phyloP scores from a whole-genome alignment of 257 asterid species.

The Cordia subcordata region DNA sequence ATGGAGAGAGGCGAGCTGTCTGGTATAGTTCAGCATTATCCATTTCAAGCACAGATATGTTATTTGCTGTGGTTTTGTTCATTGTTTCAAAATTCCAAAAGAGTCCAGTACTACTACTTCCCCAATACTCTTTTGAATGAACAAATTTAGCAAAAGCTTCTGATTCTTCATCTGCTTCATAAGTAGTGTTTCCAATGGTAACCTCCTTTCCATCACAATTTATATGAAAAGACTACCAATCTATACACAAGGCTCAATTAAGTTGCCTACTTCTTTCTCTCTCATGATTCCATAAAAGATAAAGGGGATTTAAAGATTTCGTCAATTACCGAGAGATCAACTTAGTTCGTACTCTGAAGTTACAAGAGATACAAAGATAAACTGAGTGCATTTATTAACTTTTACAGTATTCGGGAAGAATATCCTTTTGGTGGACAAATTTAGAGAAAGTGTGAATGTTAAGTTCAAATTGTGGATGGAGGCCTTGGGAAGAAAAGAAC shows the following conservation, averaged over 20 bases:
- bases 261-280: too few species aligned
- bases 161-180: conserved; percentile 37
- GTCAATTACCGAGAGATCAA: too few species aligned
- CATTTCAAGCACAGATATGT: neutral
- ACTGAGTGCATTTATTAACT: too few species aligned
- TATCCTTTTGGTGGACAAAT: too few species aligned
- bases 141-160: conserved; percentile 36
- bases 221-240: conserved; percentile 37
- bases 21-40: conserved; percentile 7
- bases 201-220: conserved; percentile 47
- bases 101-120: conserved; percentile 47
- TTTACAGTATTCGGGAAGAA: too few species aligned
- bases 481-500: too few species aligned
- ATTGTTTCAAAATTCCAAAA: conserved; percentile 21
- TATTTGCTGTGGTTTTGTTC: conserved; percentile 20
- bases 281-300: too few species aligned
- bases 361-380: too few species aligned
- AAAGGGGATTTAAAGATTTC: too few species aligned
- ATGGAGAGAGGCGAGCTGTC: conserved; percentile 19
- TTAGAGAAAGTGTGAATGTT: too few species aligned
- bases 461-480: too few species aligned
- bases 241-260: conserved; percentile 28
- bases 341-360: too few species aligned
- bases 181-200: conserved; percentile 23
- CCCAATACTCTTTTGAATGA: conserved; percentile 34